Evolutionary conservation across 1,139 yeast species (phyloP).

Genomic region (Hanseniaspora sp.): DNA sequence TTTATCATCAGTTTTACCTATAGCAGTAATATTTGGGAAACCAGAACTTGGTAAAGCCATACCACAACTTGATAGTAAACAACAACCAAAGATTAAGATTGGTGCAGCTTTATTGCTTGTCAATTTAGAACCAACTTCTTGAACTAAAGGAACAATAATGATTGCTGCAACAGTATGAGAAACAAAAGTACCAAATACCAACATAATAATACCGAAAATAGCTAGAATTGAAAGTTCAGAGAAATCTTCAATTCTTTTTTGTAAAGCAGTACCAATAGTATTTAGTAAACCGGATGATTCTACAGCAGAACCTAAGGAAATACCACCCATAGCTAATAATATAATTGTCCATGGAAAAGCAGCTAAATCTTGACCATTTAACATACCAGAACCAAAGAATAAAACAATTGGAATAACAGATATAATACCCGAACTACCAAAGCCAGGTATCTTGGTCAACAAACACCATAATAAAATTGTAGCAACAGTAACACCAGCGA

Average conservation of each 20-base stretch:
- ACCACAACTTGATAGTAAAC: conserved; percentile 59
- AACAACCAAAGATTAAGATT: conserved; percentile 54
- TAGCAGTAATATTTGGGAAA: conserved; percentile 71
- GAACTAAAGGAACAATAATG: conserved; percentile 57
- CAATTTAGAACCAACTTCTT: conserved; percentile 54
- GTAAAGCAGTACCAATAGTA: conserved; percentile 51
- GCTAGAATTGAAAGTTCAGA: conserved; percentile 50
- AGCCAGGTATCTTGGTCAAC: conserved; percentile 45
- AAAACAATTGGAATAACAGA: conserved; percentile 55
- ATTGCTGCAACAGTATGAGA: conserved; percentile 71
- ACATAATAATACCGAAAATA: conserved; percentile 54
- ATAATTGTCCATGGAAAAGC: conserved; percentile 71
- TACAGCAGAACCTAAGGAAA: conserved; percentile 64
- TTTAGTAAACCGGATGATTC: conserved; percentile 57
- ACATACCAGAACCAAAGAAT: conserved; percentile 59
- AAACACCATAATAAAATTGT: conserved; percentile 68
- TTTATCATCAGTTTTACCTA: conserved; percentile 61
- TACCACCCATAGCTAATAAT: conserved; percentile 68
- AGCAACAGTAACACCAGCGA: conserved; percentile 38
- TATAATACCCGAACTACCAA: conserved; percentile 64
- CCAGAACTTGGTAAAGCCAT: conserved; percentile 73
- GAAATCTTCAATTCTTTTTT: conserved; percentile 44
- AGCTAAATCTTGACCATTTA: conserved; percentile 55
- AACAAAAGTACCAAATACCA: conserved; percentile 62
- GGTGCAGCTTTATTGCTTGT: conserved; percentile 41